Percentiles rank a stretch among this genome's conserved stretches.
Evolutionary conservation across 139 green algal genomes (phyloP).

Genomic region (Picochlorum sp.): DNA sequence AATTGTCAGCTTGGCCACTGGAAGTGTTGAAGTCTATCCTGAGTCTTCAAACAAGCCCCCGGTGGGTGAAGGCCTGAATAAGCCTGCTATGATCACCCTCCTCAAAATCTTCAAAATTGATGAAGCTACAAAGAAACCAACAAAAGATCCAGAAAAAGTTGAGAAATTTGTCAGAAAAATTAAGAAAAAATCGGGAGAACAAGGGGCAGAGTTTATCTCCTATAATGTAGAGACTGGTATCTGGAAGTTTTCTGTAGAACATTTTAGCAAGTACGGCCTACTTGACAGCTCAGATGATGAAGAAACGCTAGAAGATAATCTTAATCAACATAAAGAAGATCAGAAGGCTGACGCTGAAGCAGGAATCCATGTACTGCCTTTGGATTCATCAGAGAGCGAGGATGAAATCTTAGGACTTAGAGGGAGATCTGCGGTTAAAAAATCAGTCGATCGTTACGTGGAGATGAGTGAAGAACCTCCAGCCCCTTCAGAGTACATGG

Average conservation of each 20-base stretch:
- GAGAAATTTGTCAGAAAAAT: constrained; percentile 28
- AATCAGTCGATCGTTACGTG: not conserved
- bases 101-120: constrained; percentile 39
- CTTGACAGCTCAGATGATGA: constrained; percentile 23
- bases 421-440: not conserved
- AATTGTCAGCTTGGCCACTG: constrained; percentile 48
- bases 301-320: not conserved
- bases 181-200: constrained; percentile 43
- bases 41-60: constrained; percentile 46
- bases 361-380: no score
- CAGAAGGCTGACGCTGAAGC: not conserved
- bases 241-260: constrained; percentile 86
- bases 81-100: constrained; percentile 63
- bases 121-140: constrained; percentile 40
- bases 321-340: not conserved
- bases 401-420: not conserved
- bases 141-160: constrained; percentile 27
- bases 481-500: no score
- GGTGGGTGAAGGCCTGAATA: constrained; percentile 72
- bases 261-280: constrained; percentile 83
- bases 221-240: constrained; percentile 60
- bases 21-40: constrained; percentile 53
- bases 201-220: constrained; percentile 64
- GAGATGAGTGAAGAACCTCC: not conserved
- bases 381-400: not conserved